phyloP scores from a whole-genome alignment of 1,284 basidiomycete species.

The Rhodotorula sp. region DNA sequence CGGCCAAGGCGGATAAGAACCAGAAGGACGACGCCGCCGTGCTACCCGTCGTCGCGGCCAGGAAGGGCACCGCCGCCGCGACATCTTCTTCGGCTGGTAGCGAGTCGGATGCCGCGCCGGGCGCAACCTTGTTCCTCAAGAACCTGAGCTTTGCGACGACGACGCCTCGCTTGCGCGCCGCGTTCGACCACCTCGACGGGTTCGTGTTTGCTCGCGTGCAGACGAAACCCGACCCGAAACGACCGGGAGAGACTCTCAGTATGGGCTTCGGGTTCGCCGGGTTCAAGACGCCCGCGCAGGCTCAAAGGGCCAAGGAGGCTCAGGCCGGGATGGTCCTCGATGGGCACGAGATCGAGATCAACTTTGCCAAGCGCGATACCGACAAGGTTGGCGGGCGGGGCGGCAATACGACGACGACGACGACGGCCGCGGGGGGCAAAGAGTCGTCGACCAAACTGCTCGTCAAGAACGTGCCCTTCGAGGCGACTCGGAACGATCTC shows the following conservation, averaged over 20 bases:
- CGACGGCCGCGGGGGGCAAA: slow-evolving; percentile 57
- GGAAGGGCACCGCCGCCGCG: slow-evolving; percentile 48
- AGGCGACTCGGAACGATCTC: slow-evolving; percentile 89
- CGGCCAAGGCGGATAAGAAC: slow-evolving; percentile 7
- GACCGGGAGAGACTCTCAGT: slow-evolving; percentile 61
- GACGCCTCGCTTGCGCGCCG: slow-evolving; percentile 64
- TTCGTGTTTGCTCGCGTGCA: slow-evolving; percentile 88
- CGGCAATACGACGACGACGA: slow-evolving; percentile 23
- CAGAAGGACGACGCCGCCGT: not conserved
- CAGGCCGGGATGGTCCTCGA: slow-evolving; percentile 69
- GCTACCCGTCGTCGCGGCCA: not conserved
- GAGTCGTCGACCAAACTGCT: slow-evolving; percentile 74
- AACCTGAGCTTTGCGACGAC: slow-evolving; percentile 91
- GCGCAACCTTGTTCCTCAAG: slow-evolving; percentile 89
- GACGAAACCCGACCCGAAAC: slow-evolving; percentile 82
- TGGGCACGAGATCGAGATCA: slow-evolving; percentile 78
- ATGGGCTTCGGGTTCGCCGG: slow-evolving; percentile 98
- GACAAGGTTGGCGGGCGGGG: not conserved
- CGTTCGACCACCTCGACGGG: slow-evolving; percentile 74
- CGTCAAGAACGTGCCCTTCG: slow-evolving; percentile 97
- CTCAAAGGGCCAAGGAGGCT: slow-evolving; percentile 68
- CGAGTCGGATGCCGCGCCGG: slow-evolving; percentile 56
- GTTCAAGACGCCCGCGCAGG: slow-evolving; percentile 72
- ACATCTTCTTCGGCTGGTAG: slow-evolving; percentile 34
- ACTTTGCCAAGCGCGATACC: slow-evolving; percentile 71